Base-by-base conservation (phyloP, 2,329 filamentous ascomycete species). In the Dactylella cylindrospora region DNA sequence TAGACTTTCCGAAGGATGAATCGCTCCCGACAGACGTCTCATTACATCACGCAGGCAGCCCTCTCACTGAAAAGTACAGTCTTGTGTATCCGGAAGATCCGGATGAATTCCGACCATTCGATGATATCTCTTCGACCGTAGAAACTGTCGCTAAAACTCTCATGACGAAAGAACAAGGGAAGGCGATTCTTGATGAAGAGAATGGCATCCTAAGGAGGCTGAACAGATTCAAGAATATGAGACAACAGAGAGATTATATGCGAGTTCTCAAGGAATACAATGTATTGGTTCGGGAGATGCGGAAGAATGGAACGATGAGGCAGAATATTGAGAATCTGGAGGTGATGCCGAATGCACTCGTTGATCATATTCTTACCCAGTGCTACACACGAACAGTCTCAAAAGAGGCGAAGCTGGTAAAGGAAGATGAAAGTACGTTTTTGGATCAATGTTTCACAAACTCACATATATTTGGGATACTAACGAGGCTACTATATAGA, bases 341-440 rank as follows among this genome's bases (percentile, higher is more conserved):
- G 68, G 78, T 80, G 39, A 76, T 96, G 13, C 83, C 86, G 5
- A 78, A 87, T 35, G 81, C 82, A 36, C 80, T 90, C 41, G 84
- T 90, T 39, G 83, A 86, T 67, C 84, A 89, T 67, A 91, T 96
- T 68, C 80, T 95, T 33, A 84, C 81, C 50, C 90, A 98, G 72
- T 86, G 89, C 17, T 97, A 96, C 74, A 84, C 90, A 69, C 88
- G 93, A 44, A 95, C 89, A 3, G 93, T 98, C 5, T 93, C 90
- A 1, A 90, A 89, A 4, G 83, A 86, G 62, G 89, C 95, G 19
- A 88, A 95, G 65, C 81, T 85, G 7, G 81, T 97, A 9, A 83
- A 84, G 57, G 84, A 87, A 68, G 96, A 97, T 72, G 83, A 93
- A 70, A 62, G 57, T 62, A 50, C n/a, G 57, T 62, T 40, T 23